Evolutionary conservation across 768 basidiomycete genomes (phyloP), one percentile per base, ranked within the genome.

Genomic region (Boletus huronensis): DNA sequence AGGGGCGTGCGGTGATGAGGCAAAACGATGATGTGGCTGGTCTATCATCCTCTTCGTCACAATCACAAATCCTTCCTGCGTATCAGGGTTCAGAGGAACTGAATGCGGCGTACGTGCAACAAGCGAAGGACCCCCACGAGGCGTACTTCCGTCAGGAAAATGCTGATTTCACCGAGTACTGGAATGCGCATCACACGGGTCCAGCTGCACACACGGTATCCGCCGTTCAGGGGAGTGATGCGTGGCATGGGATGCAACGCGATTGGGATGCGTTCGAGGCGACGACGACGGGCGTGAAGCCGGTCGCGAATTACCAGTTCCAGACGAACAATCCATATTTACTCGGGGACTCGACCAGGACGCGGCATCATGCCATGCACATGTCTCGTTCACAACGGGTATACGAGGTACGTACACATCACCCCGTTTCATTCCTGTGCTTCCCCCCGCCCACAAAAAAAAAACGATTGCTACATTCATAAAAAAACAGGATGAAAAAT

Each of bases 251-350:
- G 29, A 68, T 96, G 57, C 90, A 93, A 68, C 68, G 72, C 11
- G 84, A 86, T 54, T 95, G 91, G 91, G 92, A 95, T 61, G 72
- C 72, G 4, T 90, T 89, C 52, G 91, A 93, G 66, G 89, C 88
- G 1, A 88, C 85, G 6, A 67, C 82, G 1, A 68, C 79, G 0
- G 90, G 89, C 0, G 77, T 93, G 52, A 77, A 75, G 59, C 77
- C 77, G 10, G 68, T 86, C 13, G 61, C 69, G 19, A 70, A 69
- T 52, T 94, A 94, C 68, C 79, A 79, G 61, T 94, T 94, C 72
- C 88, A 88, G 70, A 61, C 70, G 23, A 81, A 84, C 62, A 94
- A 93, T 64, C 91, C 91, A 14, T 94, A 93, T 70, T 61, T 90
- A 23, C 65, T 82, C 14, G 85, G 84, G 13, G 80, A 85, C 53